Percentiles rank a stretch among this genome's conserved stretches.
These are phyloP conservation scores for Sextonia rubra DNA, from an alignment of 164 flowering plant species.

Conservation along the genomic window DNA sequence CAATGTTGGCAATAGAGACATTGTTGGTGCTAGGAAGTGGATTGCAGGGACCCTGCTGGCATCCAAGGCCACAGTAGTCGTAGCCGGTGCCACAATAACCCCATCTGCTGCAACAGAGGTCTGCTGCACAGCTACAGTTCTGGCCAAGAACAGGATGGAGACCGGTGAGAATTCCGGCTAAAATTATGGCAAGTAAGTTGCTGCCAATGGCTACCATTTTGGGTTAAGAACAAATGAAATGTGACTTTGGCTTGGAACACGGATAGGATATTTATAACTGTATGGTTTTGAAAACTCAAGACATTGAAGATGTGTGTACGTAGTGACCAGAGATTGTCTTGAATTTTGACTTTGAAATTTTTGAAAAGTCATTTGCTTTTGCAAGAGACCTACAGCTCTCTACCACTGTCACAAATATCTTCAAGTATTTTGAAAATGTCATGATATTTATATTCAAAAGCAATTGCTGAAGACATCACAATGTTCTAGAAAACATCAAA, in stretches of 20 bases:
- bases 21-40: background rate
- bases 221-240: background rate
- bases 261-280: background rate
- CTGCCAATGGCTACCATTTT: background rate
- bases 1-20: slow-evolving; percentile 26
- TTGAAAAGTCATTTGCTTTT: too few species aligned
- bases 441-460: too few species aligned
- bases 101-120: slow-evolving; percentile 24
- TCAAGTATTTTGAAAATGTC: too few species aligned
- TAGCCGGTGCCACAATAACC: slow-evolving; percentile 35
- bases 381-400: too few species aligned
- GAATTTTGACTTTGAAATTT: too few species aligned
- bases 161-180: background rate
- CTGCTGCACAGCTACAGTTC: slow-evolving; percentile 23
- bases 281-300: background rate
- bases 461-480: too few species aligned
- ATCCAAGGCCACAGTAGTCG: slow-evolving; percentile 40
- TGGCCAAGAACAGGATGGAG: slow-evolving; percentile 9
- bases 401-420: too few species aligned
- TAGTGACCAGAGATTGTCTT: too few species aligned
- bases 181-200: background rate
- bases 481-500: too few species aligned
- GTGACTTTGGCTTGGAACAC: background rate
- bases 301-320: too few species aligned
- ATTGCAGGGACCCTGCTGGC: slow-evolving; percentile 38